Evolutionary conservation across 108 stramenopile genomes (phyloP).

Genomic region (Nitzschia inconspicua): DNA sequence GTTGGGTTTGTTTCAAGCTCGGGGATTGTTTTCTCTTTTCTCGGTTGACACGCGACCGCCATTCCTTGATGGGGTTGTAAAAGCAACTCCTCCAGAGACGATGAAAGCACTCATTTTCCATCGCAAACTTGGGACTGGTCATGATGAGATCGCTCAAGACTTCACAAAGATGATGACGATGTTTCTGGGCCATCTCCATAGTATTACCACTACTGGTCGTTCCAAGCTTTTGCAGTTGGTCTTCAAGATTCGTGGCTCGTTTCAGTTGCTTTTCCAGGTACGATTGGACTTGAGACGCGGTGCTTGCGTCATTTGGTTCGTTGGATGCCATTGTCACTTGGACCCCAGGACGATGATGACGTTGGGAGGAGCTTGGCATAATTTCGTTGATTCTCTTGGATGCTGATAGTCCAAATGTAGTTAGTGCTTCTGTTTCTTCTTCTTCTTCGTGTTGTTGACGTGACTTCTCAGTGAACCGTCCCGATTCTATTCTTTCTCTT

Average conservation of each 20-base stretch:
- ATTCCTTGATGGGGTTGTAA: constrained; percentile 55
- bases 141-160: constrained; percentile 62
- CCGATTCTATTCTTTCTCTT: too few relatives aligned
- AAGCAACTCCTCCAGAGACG: constrained; percentile 79
- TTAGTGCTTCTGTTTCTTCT: neutral
- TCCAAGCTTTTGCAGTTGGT: neutral
- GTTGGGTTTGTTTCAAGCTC: constrained; percentile 7
- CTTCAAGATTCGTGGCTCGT: constrained; percentile 2
- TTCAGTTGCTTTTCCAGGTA: constrained; percentile 16
- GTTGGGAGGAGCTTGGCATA: neutral
- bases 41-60: constrained; percentile 37
- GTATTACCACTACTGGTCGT: neutral
- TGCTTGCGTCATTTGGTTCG: neutral
- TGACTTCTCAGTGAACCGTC: too few relatives aligned
- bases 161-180: constrained; percentile 62
- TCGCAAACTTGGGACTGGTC: constrained; percentile 42
- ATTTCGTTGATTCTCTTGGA: neutral
- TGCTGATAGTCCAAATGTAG: neutral
- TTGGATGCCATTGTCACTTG: neutral
- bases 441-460: neutral
- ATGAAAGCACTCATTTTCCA: constrained; percentile 37
- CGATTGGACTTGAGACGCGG: too few relatives aligned
- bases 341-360: too few relatives aligned
- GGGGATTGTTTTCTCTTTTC: constrained; percentile 39
- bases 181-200: constrained; percentile 11